These are phyloP conservation scores for Lactarius indigo DNA, from an alignment of 768 basidiomycete genomes.

Conservation along the genomic window DNA sequence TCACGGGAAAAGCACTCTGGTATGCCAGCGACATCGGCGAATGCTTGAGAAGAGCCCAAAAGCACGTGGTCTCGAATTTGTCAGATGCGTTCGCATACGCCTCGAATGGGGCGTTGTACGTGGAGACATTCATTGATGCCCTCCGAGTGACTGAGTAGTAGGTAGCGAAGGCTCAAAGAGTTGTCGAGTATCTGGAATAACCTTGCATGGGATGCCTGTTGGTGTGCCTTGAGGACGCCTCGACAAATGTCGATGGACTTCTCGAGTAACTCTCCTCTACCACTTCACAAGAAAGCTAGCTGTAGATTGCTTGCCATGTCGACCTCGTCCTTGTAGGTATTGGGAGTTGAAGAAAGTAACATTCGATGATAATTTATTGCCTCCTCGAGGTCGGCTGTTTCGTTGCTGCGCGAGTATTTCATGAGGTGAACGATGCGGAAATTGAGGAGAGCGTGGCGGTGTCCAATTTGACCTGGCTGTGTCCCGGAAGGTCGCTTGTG, in stretches of 20 bases:
- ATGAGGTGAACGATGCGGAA: neutral
- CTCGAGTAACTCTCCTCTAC: neutral
- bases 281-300: neutral
- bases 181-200: neutral
- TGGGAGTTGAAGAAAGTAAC: neutral
- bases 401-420: neutral
- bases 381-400: neutral
- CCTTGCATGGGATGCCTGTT: neutral
- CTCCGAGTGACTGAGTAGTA: neutral
- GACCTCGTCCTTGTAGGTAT: neutral
- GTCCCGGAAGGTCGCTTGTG: neutral
- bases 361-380: neutral
- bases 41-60: neutral
- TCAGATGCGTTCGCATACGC: neutral
- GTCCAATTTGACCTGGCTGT: neutral
- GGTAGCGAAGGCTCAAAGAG: neutral
- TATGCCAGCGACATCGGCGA: constrained; percentile 1
- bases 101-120: neutral
- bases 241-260: constrained; percentile 6
- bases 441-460: neutral
- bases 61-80: neutral
- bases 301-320: neutral
- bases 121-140: neutral
- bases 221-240: neutral
- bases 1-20: neutral